Evolutionary conservation across 805 yeast species (phyloP).

Genomic region (Ogataea pilisensis): DNA sequence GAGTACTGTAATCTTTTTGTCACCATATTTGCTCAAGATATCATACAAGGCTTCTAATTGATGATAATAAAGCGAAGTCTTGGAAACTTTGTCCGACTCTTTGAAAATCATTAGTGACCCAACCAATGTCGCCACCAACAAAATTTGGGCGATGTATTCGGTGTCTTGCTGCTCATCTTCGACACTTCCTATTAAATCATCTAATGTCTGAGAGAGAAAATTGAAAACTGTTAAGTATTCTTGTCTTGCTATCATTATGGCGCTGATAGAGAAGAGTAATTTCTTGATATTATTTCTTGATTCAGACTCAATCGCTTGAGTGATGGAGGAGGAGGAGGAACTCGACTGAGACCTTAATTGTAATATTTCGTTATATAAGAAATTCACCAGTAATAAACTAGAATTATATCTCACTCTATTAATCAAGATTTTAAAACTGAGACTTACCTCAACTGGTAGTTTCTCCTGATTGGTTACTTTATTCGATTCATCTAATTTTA

Average conservation of each 20-base stretch:
- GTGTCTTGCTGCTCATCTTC: neutral
- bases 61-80: neutral
- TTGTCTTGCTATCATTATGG: constrained; percentile 25
- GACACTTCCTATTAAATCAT: constrained; percentile 3
- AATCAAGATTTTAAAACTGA: constrained; percentile 29
- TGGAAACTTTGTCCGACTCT: constrained; percentile 4
- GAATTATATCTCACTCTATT: constrained; percentile 41
- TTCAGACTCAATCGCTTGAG: constrained; percentile 60
- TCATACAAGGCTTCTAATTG: constrained; percentile 1
- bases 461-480: constrained; percentile 6
- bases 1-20: neutral
- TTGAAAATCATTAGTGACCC: constrained; percentile 18
- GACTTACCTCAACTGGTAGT: constrained; percentile 18
- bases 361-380: constrained; percentile 39
- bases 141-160: constrained; percentile 7
- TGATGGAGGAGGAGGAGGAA: constrained; percentile 29
- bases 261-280: constrained; percentile 19
- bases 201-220: constrained; percentile 13
- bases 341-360: constrained; percentile 20
- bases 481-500: constrained; percentile 13
- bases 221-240: constrained; percentile 26
- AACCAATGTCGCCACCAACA: constrained; percentile 10
- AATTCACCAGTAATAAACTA: constrained; percentile 39
- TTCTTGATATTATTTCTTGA: constrained; percentile 3
- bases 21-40: neutral